Evolutionary conservation across 305 asterid species (phyloP), one percentile per base, ranked within the genome.

Genomic region (Fraxinus latifolia): DNA sequence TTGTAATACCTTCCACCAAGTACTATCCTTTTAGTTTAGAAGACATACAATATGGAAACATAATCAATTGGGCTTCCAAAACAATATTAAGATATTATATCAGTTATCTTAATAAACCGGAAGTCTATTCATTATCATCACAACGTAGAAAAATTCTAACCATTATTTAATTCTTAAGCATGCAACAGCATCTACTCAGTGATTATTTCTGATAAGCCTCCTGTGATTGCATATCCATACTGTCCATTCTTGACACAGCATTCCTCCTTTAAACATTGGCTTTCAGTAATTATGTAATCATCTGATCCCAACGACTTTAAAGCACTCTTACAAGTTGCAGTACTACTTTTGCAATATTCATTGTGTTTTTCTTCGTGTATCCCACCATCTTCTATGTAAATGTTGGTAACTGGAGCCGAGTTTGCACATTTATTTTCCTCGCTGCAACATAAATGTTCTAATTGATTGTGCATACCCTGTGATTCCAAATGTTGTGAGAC

Each of bases 291-390:
- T 15, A 23, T 8, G 29, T 62, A 77, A 5, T 75, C 15, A 44
- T n/a, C 53, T n/a, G 87, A 3, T 88, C 84, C 70, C 94, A 90
- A 82, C 93, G 90, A 14, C 91, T 88, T 2, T 89, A 87, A 9
- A 83, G 31, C 3, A 81, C 87, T 42, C 85, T 74, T 37, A 70
- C 34, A 7, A 44, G 33, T 27, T 15, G 23, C 7, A 5, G 25
- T 11, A 9, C 3, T 68, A 32, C 32, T 82, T 23, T 21, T 79
- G 3, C 15, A 76, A 79, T 78, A 77, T 23, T 78, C 84, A 73
- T 74, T 73, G 11, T 77, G 53, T 25, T 7, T 92, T 14, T 83
- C 90, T 90, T 60, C 78, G 4, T 80, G 73, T 62, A 15, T 5
- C n/a, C 37, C 85, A 6, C 73, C 62, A 33, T 72, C 68, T 14